phyloP scores from a whole-genome alignment of 768 basidiomycete genomes.

The Suillus placidus region DNA sequence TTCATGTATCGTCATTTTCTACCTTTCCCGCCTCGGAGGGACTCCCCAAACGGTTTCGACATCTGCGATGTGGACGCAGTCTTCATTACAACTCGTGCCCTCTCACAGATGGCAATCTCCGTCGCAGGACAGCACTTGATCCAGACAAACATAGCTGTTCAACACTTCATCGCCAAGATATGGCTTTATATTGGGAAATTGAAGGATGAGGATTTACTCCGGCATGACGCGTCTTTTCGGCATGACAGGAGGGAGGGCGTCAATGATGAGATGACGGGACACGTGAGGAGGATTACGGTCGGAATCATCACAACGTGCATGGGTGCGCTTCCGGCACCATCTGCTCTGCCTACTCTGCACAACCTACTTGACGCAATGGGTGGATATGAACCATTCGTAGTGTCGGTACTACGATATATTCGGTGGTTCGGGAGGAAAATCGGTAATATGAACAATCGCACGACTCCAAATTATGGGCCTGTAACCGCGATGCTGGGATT shows the following conservation, averaged over 20 bases:
- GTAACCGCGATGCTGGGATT: background rate
- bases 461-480: background rate
- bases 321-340: background rate
- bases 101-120: background rate
- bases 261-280: background rate
- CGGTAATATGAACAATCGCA: background rate
- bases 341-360: background rate
- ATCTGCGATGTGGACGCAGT: background rate
- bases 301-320: background rate
- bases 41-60: background rate
- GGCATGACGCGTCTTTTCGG: background rate
- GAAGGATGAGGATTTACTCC: background rate
- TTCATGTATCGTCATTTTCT: slow-evolving; percentile 9
- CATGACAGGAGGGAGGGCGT: background rate
- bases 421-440: slow-evolving; percentile 1
- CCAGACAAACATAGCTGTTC: background rate
- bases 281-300: background rate
- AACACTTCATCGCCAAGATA: background rate
- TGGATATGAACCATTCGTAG: slow-evolving; percentile 2
- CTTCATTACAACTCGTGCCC: background rate
- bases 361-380: slow-evolving; percentile 3
- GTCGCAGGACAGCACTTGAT: background rate
- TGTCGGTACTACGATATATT: background rate
- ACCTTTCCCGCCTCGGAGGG: background rate
- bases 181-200: slow-evolving; percentile 3